Evolutionary conservation across 192 early-diverging fungal genomes (phyloP), one percentile per base, ranked within the genome.

Genomic region (Dissophora ornata): DNA sequence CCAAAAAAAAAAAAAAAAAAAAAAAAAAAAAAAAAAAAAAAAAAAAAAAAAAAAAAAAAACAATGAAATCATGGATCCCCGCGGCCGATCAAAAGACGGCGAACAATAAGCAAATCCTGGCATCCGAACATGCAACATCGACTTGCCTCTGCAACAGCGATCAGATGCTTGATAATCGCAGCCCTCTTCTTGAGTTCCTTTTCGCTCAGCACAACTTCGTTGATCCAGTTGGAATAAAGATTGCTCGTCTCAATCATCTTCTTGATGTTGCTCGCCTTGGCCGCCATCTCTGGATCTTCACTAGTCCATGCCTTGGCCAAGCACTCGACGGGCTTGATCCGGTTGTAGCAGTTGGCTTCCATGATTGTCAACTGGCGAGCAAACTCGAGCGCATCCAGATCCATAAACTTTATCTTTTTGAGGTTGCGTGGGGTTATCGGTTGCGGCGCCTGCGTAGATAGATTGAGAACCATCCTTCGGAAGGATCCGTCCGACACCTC

Each of bases 301-400:
- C 80, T 71, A 6, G 83, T 86, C 97, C 97, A 99, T 19, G 95
- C 95, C 60, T 96, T 94, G 65, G 91, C 88, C 47, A 99, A 79
- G 65, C 94, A 97, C 81, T 99, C 97, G 6, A 89, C 85, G 18
- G 94, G 92, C 42, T 89, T 86, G 66, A 99, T 93, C 63, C 87
- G 85, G 73, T 87, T 91, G 69, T 92, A 98, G 13, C 89, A 67
- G 30, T 85, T 89, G 11, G 86, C 89, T 62, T 97, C 96, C 84
- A 96, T 89, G 64, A 99, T 86, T 10, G 97, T 99, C 64, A 99
- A 84, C 80, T 99, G 97, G 21, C 97, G 87, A 1, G 95, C 96
- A 46, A 98, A 85, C 79, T 99, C 97, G 47, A 93, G 79, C 6
- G 97, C 88, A 69, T 97, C 94, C 56, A 99, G 77, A 56, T 99